Percentiles rank a stretch among this genome's conserved stretches.
These are phyloP conservation scores for Ustilago nuda DNA, from an alignment of 1,284 basidiomycete species.

Conservation along the genomic window DNA sequence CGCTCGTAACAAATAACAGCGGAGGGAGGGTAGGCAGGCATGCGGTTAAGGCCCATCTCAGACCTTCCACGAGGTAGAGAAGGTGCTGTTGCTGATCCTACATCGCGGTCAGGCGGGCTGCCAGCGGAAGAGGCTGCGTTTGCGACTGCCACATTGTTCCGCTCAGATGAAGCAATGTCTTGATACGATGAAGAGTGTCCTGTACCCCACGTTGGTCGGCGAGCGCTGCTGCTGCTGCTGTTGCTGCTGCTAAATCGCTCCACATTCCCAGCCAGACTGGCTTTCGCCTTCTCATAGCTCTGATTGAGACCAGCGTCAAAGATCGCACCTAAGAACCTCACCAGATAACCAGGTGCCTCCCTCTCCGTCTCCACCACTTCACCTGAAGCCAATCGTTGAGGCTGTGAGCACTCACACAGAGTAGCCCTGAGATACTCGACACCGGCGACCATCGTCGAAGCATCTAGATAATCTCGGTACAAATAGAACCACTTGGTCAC, in stretches of 20 bases:
- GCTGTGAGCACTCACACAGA: constrained; percentile 35
- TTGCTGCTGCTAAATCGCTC: background rate
- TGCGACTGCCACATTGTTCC: background rate
- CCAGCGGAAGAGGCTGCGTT: constrained; percentile 3
- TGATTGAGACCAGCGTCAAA: constrained; percentile 40
- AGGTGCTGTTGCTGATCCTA: constrained; percentile 28
- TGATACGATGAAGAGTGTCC: constrained; percentile 7
- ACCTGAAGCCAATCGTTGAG: constrained; percentile 36
- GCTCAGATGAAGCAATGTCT: constrained; percentile 9
- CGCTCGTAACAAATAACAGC: constrained; percentile 35
- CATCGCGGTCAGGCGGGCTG: constrained; percentile 27
- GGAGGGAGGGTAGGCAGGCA: constrained; percentile 1
- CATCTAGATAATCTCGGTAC: constrained; percentile 43
- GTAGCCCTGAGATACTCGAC: constrained; percentile 33
- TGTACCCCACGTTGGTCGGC: constrained; percentile 14
- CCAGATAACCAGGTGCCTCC: constrained; percentile 49
- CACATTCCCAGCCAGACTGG: constrained; percentile 7
- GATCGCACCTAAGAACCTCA: constrained; percentile 37
- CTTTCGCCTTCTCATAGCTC: constrained; percentile 35
- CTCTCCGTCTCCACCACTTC: constrained; percentile 48
- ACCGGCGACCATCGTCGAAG: constrained; percentile 21
- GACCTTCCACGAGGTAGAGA: constrained; percentile 31
- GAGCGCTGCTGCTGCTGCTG: constrained; percentile 1
- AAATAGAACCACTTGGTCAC: constrained; percentile 48
- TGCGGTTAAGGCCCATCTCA: constrained; percentile 13